A percentile compares a stretch with the other conserved stretches of the same genome.
These are phyloP conservation scores for Ogataea minuta DNA, from an alignment of 805 yeast species.

Conservation along the genomic window DNA sequence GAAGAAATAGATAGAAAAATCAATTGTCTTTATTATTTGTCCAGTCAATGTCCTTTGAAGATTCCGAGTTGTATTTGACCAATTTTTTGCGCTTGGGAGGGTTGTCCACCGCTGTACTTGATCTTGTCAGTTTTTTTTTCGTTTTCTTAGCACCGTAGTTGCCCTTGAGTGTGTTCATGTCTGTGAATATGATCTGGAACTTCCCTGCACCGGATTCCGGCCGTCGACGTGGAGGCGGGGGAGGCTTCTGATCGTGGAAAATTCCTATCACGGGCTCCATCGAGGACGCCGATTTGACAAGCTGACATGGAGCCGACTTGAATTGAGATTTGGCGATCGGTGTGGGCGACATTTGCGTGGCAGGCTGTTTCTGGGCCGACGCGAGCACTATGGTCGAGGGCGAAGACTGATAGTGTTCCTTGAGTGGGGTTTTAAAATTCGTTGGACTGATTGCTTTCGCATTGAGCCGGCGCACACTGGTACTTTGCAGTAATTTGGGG, in stretches of 20 bases:
- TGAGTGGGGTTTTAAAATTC: constrained; percentile 25
- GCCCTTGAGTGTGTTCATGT: constrained; percentile 34
- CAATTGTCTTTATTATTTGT: constrained; percentile 4
- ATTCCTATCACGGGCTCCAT: constrained; percentile 35
- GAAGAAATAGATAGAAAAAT: constrained; percentile 32
- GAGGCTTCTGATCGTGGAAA: constrained; percentile 26
- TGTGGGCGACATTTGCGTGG: constrained; percentile 31
- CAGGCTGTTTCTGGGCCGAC: constrained; percentile 23
- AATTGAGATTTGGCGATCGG: constrained; percentile 32
- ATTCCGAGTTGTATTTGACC: constrained; percentile 16
- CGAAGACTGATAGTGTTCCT: constrained; percentile 29
- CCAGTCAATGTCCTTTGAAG: constrained; percentile 9
- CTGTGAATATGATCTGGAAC: constrained; percentile 47
- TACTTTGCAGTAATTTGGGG: constrained; percentile 19
- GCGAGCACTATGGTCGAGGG: constrained; percentile 34
- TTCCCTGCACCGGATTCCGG: constrained; percentile 35
- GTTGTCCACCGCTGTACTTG: constrained; percentile 19
- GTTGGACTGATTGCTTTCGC: constrained; percentile 19
- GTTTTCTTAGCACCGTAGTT: constrained; percentile 17
- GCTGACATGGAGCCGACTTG: constrained; percentile 28
- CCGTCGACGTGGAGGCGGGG: constrained; percentile 9
- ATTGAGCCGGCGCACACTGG: constrained; percentile 19
- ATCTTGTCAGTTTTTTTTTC: constrained; percentile 18
- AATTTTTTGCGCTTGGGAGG: constrained; percentile 13
- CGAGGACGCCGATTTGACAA: constrained; percentile 27